Evolutionary conservation across 2,329 filamentous ascomycete genomes (phyloP), one percentile per base, ranked within the genome.

Genomic region (Elsinoe arachidis): DNA sequence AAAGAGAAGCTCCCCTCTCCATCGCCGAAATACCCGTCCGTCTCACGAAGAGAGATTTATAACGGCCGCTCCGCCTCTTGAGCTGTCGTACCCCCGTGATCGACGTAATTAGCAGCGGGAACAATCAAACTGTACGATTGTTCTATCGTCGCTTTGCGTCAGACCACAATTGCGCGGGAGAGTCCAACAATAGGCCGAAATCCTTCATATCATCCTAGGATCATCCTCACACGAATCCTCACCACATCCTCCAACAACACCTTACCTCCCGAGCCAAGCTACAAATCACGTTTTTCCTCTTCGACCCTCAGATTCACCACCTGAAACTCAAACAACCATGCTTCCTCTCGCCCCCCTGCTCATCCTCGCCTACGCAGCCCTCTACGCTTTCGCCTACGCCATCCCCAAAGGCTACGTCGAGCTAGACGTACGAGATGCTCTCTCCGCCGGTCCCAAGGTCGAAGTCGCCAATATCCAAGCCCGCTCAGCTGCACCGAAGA

Each of bases 361-460:
- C 39, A 23, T 56, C 30, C 54, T 56, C 41, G 54, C 54, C 23
- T 56, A 56, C 30, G 54, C 54, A 1, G 54, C 41, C 4, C 54
- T 56, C 41, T 56, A 56, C 21, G 54, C 54, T 12, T 56, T 56
- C 30, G 54, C 54, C 54, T 43, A 43, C 43, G 54, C 54, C 54
- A 56, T 56, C 11, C 54, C 54, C 9, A 38, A 23, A 12, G 38
- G 53, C 15, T 43, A 43, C 19, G 41, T 49, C 6, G 19, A 47
- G 33, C 54, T 56, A n/a, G 41, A 56, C 33, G 39, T 47, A 7
- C 38, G 54, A 38, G 43, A 56, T 30, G 54, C 54, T 26, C 38
- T 56, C n/a, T n/a, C 26, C 5, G 33, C 49, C 39, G 38, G 26
- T 14, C 38, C 41, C n/a, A 53, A 39, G 35, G 12, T 53, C 34